These are phyloP conservation scores for Pestalotiopsis sp. DNA, from an alignment of 2,329 filamentous ascomycete species.

Conservation along the genomic window DNA sequence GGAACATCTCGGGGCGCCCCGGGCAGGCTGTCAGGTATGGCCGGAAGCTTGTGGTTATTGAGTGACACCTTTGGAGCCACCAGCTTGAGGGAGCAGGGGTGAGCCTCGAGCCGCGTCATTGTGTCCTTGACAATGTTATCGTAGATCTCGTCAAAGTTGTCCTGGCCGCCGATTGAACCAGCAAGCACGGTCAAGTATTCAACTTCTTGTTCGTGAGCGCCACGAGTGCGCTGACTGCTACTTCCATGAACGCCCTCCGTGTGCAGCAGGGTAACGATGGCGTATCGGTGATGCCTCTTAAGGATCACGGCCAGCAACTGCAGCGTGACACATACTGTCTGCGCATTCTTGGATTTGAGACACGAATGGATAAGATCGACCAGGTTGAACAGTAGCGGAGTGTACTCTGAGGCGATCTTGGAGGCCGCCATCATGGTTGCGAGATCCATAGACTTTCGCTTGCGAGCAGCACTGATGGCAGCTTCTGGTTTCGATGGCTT, in stretches of 20 bases:
- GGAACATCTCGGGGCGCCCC: conserved; percentile 63
- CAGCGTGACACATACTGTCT: conserved; percentile 87
- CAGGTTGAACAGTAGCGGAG: conserved; percentile 88
- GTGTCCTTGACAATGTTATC: conserved; percentile 72
- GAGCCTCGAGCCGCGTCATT: conserved; percentile 67
- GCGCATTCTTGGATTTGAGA: conserved; percentile 78
- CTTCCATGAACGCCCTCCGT: conserved; percentile 60
- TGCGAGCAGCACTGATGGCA: conserved; percentile 68
- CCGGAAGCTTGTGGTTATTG: conserved; percentile 59
- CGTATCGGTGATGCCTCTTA: conserved; percentile 85
- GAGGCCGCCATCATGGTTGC: conserved; percentile 73
- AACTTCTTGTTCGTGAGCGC: conserved; percentile 74
- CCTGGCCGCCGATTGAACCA: conserved; percentile 66
- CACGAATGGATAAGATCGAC: conserved; percentile 89
- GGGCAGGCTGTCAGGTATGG: conserved; percentile 56
- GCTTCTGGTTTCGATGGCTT: conserved; percentile 43
- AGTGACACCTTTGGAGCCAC: conserved; percentile 62
- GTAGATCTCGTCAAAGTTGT: conserved; percentile 74
- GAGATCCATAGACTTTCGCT: conserved; percentile 87
- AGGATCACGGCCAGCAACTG: conserved; percentile 86
- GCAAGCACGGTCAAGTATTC: conserved; percentile 72
- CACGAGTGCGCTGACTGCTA: conserved; percentile 64
- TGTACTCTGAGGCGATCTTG: conserved; percentile 71
- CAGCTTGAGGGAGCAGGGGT: conserved; percentile 72
- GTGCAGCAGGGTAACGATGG: conserved; percentile 74